Percentiles rank a stretch among this genome's conserved stretches.
Evolutionary conservation across 2,329 filamentous ascomycete genomes (phyloP).

Genomic region (Nothopassalora personata): DNA sequence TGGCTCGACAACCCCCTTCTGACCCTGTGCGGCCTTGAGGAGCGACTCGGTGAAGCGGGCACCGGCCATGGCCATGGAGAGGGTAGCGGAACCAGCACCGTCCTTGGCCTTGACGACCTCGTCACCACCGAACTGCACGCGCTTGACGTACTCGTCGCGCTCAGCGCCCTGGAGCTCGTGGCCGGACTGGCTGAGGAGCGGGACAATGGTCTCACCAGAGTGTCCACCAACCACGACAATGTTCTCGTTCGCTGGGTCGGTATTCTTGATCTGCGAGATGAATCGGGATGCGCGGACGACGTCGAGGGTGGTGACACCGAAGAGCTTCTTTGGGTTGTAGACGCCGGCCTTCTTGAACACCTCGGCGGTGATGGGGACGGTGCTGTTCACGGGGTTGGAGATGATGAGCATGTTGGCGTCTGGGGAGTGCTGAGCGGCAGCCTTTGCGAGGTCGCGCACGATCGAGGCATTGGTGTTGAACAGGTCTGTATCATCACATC

Average conservation of each 20-base stretch:
- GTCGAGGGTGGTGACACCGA: conserved; percentile 98
- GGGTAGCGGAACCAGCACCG: conserved; percentile 90
- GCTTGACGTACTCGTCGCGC: conserved; percentile 73
- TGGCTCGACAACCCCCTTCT: conserved; percentile 93
- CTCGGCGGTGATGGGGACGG: conserved; percentile 94
- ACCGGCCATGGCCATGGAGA: conserved; percentile 98
- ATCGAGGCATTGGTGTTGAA: conserved; percentile 99
- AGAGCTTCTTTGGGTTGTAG: conserved; percentile 99
- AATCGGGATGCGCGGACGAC: conserved; percentile 97
- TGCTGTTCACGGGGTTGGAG: conserved; percentile 98
- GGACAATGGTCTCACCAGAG: conserved; percentile 97
- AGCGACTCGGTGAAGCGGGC: conserved; percentile 80
- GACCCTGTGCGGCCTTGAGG: conserved; percentile 84
- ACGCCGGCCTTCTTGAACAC: conserved; percentile 92
- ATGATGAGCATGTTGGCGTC: conserved; percentile 96
- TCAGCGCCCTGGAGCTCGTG: conserved; percentile 78
- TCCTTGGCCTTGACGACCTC: conserved; percentile 99
- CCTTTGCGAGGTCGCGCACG: conserved; percentile 96
- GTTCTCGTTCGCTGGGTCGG: conserved; percentile 86
- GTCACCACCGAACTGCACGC: conserved; percentile 98
- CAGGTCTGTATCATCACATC: conserved; percentile 57
- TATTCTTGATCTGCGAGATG: conserved; percentile 88
- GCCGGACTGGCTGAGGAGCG: conserved; percentile 89
- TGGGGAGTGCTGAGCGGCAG: conserved; percentile 78
- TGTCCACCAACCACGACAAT: conserved; percentile 96